phyloP scores from a whole-genome alignment of 805 yeast genomes.

The Henningerozyma blattae region DNA sequence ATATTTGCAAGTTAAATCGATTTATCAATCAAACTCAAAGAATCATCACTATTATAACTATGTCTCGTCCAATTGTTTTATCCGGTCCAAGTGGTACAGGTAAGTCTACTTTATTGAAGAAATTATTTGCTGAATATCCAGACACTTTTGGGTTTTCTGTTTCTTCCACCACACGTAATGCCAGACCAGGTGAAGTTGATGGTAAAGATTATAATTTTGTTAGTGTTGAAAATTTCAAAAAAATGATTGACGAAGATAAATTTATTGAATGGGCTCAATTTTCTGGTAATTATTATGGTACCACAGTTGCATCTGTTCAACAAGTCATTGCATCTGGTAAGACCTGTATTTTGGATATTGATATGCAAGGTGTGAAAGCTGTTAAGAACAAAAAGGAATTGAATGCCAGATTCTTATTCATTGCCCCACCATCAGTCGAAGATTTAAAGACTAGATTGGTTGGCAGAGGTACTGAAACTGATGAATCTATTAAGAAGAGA shows the following conservation, averaged over 20 bases:
- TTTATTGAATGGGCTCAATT: conserved; percentile 98
- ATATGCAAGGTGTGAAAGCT: conserved; percentile 96
- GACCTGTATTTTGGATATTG: conserved; percentile 89
- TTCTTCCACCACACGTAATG: conserved; percentile 76
- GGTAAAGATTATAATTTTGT: conserved; percentile 86
- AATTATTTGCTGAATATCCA: conserved; percentile 83
- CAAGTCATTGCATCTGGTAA: conserved; percentile 42
- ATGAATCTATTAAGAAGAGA: conserved; percentile 74
- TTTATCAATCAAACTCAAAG: too few species aligned
- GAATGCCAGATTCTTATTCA: conserved; percentile 74
- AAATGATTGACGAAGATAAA: conserved; percentile 56
- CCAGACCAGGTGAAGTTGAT: conserved; percentile 83
- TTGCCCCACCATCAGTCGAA: conserved; percentile 89
- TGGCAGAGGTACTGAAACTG: conserved; percentile 92
- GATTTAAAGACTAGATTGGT: conserved; percentile 61
- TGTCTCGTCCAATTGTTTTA: conserved; percentile 74
- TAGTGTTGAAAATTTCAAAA: conserved; percentile 67
- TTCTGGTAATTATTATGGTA: conserved; percentile 96
- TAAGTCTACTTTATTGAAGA: conserved; percentile 85
- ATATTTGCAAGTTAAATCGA: too few species aligned
- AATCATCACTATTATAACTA: too few species aligned
- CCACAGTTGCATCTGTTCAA: conserved; percentile 75
- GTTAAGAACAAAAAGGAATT: conserved; percentile 66
- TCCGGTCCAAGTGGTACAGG: conserved; percentile 98
- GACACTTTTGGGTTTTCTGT: conserved; percentile 86